Evolutionary conservation across 164 flowering plant species (phyloP), one percentile per base, ranked within the genome.

Genomic region (Dillenia suffruticosa): DNA sequence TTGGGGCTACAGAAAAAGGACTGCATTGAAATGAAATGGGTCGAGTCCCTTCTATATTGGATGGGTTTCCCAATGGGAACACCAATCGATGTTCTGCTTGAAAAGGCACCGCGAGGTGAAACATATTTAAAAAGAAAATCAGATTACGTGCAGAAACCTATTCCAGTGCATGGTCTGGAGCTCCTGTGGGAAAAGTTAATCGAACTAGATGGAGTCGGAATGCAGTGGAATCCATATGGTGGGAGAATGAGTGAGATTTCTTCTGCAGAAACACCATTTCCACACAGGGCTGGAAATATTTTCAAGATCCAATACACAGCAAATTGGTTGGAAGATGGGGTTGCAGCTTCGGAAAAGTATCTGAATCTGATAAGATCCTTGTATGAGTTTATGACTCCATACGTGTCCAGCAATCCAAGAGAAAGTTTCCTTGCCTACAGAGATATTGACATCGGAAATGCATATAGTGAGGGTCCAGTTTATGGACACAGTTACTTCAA

Each of bases 161-260:
- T 52, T 2, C 17, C 55, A 10, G 9, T 14, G 55, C 19, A 4
- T 6, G 55, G 19, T 4, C 16, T 52, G 55, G 19, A 15, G 16
- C 7, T n/a, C 11, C 9, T 52, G 17, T 52, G 55, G 55, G 17
- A 52, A 22, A 15, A 52, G 55, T 14, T 52, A 19, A 52, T 52
- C 16, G 7, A 14, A 16, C 16, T 14, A 3, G 22, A 10, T 10
- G n/a, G 16, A 15, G 8, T 17, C 3, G 14, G 14, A 4, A 14
- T 52, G 55, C 16, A 52, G 16, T 52, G 16, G 55, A 52, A 52
- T 17, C 55, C 55, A 5, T 52, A 52, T 15, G 55, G 55, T 13
- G 16, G 16, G 17, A 52, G 16, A 16, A 52, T 52, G 55, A 52
- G 22, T 10, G 55, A 52, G 55, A 52, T 52, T 52, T 6, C 55